These are phyloP conservation scores for Entamoeba dispar DNA, from an alignment of 208 protist species.

Conservation along the genomic window DNA sequence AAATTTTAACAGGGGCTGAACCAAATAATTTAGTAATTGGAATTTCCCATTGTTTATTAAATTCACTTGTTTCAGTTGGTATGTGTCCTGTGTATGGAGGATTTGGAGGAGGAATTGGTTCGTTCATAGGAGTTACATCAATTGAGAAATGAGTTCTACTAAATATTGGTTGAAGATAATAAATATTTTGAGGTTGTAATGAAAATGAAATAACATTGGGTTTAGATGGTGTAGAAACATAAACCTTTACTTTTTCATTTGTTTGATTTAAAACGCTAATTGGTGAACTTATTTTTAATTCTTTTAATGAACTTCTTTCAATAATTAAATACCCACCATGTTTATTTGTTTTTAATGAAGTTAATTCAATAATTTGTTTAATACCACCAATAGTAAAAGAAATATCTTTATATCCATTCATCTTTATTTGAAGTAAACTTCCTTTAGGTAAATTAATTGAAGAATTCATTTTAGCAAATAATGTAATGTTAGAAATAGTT, in stretches of 20 bases:
- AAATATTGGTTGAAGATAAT: background rate
- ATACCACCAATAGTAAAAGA: background rate
- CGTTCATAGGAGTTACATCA: background rate
- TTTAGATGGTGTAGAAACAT: background rate
- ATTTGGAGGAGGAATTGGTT: background rate
- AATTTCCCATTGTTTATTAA: background rate
- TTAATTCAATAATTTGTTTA: background rate
- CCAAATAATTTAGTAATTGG: background rate
- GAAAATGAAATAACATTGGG: background rate
- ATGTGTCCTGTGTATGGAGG: background rate
- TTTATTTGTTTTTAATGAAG: background rate
- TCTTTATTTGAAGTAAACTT: background rate
- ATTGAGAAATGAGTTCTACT: background rate
- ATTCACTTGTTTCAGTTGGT: background rate
- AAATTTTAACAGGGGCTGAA: background rate
- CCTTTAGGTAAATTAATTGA: background rate
- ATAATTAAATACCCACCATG: background rate
- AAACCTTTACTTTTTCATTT: background rate
- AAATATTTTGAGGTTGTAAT: background rate
- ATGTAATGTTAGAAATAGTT: background rate
- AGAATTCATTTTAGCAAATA: background rate
- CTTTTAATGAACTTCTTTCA: background rate
- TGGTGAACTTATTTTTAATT: background rate
- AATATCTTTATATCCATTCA: background rate
- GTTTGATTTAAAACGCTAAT: background rate